Conservation (phyloP, 495 filamentous ascomycete genomes). For the Peziza echinospora region DNA sequence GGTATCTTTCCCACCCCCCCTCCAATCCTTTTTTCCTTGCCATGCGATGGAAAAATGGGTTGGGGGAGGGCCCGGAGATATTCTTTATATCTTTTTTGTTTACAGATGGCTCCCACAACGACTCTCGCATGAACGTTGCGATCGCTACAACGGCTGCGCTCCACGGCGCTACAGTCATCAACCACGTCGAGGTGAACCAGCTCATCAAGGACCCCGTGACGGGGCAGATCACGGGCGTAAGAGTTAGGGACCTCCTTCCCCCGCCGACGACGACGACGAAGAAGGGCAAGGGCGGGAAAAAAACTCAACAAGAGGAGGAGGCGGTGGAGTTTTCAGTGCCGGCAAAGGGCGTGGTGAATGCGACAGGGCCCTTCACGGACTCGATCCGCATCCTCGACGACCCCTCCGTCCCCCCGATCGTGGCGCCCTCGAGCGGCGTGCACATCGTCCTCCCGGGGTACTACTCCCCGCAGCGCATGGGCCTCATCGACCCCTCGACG, state of each 20-base stretch:
- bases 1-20: too few species aligned
- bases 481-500: slow-evolving; percentile 80
- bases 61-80: too few species aligned
- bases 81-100: neutral
- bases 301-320: slow-evolving; percentile 10
- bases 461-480: slow-evolving; percentile 89
- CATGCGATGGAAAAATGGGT: too few species aligned
- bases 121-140: slow-evolving; percentile 96
- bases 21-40: too few species aligned
- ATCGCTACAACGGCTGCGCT: slow-evolving; percentile 87
- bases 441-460: slow-evolving; percentile 91
- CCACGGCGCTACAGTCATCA: slow-evolving; percentile 80
- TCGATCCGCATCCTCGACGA: slow-evolving; percentile 78
- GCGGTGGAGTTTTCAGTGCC: neutral
- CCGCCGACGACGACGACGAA: too few species aligned
- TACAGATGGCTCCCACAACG: slow-evolving; percentile 81
- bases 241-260: slow-evolving; percentile 52
- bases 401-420: slow-evolving; percentile 55
- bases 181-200: slow-evolving; percentile 74
- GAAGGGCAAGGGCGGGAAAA: slow-evolving; percentile 27
- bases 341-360: slow-evolving; percentile 67
- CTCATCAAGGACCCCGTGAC: slow-evolving; percentile 55
- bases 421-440: slow-evolving; percentile 81
- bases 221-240: slow-evolving; percentile 62
- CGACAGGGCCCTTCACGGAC: slow-evolving; percentile 90